Evolutionary conservation across 306 rosid species (phyloP).

Genomic region (Mimosa bimucronata): DNA sequence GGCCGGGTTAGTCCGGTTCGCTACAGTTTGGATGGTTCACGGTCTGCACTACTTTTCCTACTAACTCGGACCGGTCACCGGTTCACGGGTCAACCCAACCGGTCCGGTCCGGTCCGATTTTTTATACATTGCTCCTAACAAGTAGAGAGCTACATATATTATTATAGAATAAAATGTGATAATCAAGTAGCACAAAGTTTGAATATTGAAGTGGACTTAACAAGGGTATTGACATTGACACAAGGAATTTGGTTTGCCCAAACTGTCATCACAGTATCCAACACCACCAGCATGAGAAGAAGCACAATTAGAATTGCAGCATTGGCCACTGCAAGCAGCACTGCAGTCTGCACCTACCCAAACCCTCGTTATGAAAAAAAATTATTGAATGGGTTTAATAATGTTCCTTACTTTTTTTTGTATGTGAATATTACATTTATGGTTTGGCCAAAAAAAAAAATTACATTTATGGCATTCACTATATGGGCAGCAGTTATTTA

Average conservation of each 20-base stretch:
- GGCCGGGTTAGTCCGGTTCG: too few species aligned
- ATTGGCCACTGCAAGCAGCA: neutral
- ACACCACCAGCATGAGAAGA: neutral
- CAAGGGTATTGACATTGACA: constrained; percentile 9
- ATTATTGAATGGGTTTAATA: too few species aligned
- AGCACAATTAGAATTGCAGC: constrained; percentile 9
- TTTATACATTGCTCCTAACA: too few species aligned
- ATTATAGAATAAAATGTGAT: too few species aligned
- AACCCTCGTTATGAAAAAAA: too few species aligned
- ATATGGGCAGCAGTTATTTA: neutral
- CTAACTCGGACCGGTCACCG: too few species aligned
- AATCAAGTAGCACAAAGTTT: neutral
- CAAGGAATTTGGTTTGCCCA: neutral
- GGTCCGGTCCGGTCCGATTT: too few species aligned
- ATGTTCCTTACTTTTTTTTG: neutral
- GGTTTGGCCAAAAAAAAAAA: too few species aligned
- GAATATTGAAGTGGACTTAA: neutral
- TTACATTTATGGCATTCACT: neutral
- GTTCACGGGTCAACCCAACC: too few species aligned
- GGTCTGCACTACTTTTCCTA: too few species aligned
- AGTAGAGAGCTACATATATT: too few species aligned
- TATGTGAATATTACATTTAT: neutral
- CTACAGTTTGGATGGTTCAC: too few species aligned
- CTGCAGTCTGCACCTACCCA: neutral
- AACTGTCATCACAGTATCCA: neutral